Conservation (phyloP, 2,329 filamentous ascomycete species). For the Sphaerostilbella broomeana region DNA sequence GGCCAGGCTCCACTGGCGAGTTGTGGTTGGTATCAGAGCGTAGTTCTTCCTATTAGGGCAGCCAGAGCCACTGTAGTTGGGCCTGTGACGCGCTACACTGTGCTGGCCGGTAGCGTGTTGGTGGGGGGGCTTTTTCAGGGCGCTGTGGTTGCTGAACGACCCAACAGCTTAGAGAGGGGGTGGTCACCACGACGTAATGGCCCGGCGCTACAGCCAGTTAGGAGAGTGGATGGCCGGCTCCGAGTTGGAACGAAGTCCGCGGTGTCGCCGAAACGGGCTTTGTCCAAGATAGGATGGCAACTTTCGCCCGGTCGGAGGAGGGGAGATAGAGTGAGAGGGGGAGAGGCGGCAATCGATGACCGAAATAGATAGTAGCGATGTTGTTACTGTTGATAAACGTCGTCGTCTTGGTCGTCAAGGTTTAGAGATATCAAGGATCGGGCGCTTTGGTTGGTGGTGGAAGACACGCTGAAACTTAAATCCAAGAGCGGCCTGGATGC, state of each 20-base stretch:
- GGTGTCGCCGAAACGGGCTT: conserved; percentile 8
- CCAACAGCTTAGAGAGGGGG: background rate
- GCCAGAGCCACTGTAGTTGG: no score
- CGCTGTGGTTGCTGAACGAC: background rate
- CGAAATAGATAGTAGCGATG: no score
- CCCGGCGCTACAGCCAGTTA: conserved; percentile 6
- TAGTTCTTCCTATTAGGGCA: no score
- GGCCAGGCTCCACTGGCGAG: background rate
- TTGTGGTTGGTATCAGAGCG: conserved; percentile 1
- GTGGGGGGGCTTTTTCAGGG: conserved; percentile 1
- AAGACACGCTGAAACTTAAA: background rate
- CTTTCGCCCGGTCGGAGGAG: background rate
- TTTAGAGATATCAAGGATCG: background rate
- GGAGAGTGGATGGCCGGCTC: background rate
- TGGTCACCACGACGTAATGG: conserved; percentile 9
- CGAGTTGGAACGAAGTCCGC: conserved; percentile 6
- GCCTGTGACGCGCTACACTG: background rate
- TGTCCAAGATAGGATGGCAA: background rate
- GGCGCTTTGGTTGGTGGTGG: background rate
- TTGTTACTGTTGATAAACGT: no score
- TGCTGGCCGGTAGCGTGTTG: conserved; percentile 1
- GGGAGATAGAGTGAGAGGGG: background rate
- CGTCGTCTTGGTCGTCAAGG: background rate
- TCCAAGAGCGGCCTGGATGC: no score
- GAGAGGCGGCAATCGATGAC: background rate